phyloP scores from a whole-genome alignment of 495 filamentous ascomycete species.

The Extremus antarcticus region DNA sequence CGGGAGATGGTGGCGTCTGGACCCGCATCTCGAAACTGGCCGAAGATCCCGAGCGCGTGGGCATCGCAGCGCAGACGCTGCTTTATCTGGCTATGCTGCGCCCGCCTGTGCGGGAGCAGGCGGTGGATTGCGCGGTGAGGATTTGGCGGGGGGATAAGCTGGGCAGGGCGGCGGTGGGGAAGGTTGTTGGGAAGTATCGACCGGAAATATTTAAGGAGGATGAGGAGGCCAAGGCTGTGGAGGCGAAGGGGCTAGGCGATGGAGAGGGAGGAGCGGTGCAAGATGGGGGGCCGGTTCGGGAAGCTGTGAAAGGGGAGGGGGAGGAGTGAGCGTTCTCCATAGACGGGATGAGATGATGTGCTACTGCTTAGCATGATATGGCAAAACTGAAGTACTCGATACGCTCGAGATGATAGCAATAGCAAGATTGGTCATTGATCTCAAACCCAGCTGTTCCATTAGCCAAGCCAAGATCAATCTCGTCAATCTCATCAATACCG shows the following conservation, averaged over 20 bases:
- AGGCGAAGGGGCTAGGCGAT: neutral
- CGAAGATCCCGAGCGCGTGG: constrained; percentile 71
- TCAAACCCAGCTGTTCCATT: too few species aligned
- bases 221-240: neutral
- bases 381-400: too few species aligned
- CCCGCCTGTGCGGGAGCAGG: constrained; percentile 70
- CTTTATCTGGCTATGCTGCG: constrained; percentile 75
- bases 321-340: too few species aligned
- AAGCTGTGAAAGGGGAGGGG: too few species aligned
- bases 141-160: constrained; percentile 74
- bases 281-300: too few species aligned
- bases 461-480: too few species aligned
- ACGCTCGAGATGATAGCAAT: too few species aligned
- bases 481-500: neutral
- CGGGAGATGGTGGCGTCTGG: constrained; percentile 42
- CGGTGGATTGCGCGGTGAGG: constrained; percentile 71
- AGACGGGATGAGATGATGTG: too few species aligned
- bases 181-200: constrained; percentile 40
- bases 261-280: neutral
- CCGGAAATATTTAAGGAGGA: constrained; percentile 33
- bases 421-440: too few species aligned
- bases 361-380: too few species aligned
- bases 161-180: constrained; percentile 33
- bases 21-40: constrained; percentile 69
- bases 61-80: constrained; percentile 49